These are phyloP conservation scores for Metschnikowia koreensis DNA, from an alignment of 805 yeast genomes.

Conservation along the genomic window DNA sequence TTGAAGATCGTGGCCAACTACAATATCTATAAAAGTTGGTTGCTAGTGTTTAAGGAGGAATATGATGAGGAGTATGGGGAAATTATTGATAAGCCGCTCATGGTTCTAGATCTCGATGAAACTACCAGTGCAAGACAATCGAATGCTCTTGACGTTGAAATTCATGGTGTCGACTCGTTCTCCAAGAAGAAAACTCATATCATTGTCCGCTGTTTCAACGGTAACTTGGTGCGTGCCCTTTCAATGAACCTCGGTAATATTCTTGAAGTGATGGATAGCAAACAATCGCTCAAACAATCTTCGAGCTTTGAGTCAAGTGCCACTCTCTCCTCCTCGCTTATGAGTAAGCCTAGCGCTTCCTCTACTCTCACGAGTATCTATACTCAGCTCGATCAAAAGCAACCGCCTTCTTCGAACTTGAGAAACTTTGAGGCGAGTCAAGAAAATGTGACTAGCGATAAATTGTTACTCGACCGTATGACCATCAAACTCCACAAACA, in stretches of 20 bases:
- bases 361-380: slow-evolving; percentile 21
- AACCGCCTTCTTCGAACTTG: slow-evolving; percentile 15
- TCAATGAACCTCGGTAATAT: slow-evolving; percentile 27
- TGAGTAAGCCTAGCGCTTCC: slow-evolving; percentile 30
- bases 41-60: slow-evolving; percentile 41
- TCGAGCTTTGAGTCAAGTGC: slow-evolving; percentile 21
- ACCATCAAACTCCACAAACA: slow-evolving; percentile 40
- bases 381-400: slow-evolving; percentile 12
- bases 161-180: slow-evolving; percentile 32
- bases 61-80: slow-evolving; percentile 29
- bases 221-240: slow-evolving; percentile 26
- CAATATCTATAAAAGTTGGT: slow-evolving; percentile 34
- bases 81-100: slow-evolving; percentile 34
- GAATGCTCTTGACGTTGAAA: slow-evolving; percentile 40
- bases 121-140: slow-evolving; percentile 31
- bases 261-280: slow-evolving; percentile 23
- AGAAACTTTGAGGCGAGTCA: not conserved
- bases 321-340: slow-evolving; percentile 38
- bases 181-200: slow-evolving; percentile 27
- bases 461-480: slow-evolving; percentile 29
- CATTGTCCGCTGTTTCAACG: slow-evolving; percentile 34
- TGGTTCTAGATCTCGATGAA: slow-evolving; percentile 31
- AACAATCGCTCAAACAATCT: slow-evolving; percentile 9
- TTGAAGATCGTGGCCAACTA: slow-evolving; percentile 40
- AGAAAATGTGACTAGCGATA: not conserved